Percentiles rank a stretch among this genome's conserved stretches.
phyloP scores from a whole-genome alignment of 208 protist genomes.

The Leishmania major region DNA sequence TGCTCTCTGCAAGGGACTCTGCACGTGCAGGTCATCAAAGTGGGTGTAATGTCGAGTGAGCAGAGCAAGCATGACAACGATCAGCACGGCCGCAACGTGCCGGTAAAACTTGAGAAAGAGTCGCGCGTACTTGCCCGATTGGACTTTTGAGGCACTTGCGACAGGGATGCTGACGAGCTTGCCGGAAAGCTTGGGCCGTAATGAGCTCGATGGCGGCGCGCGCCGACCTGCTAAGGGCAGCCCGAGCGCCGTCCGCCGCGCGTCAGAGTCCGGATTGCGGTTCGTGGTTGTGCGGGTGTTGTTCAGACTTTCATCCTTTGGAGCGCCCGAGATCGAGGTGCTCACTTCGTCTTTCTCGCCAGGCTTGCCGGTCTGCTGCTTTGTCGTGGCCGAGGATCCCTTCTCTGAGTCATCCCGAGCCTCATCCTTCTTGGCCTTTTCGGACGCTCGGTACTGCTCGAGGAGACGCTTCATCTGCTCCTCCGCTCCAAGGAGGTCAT shows the following conservation, averaged over 20 bases:
- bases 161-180: constrained; percentile 1
- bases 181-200: constrained; percentile 5
- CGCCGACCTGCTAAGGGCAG: constrained; percentile 19
- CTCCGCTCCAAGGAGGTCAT: constrained; percentile 72
- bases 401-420: constrained; percentile 26
- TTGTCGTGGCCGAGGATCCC: constrained; percentile 13
- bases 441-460: constrained; percentile 35
- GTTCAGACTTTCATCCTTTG: constrained; percentile 35
- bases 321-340: constrained; percentile 9
- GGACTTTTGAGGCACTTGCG: background rate
- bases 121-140: background rate
- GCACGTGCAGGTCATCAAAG: background rate
- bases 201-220: constrained; percentile 7
- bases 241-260: constrained; percentile 1
- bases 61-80: constrained; percentile 29
- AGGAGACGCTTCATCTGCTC: constrained; percentile 47
- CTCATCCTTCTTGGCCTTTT: constrained; percentile 20
- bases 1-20: constrained; percentile 14
- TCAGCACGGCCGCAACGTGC: constrained; percentile 20
- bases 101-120: constrained; percentile 16
- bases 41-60: constrained; percentile 5
- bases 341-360: constrained; percentile 26
- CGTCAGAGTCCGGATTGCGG: constrained; percentile 19
- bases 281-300: constrained; percentile 15
- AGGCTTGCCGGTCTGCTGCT: constrained; percentile 18